Conservation (phyloP, 2,329 filamentous ascomycete species). For the Claviceps purpurea region DNA sequence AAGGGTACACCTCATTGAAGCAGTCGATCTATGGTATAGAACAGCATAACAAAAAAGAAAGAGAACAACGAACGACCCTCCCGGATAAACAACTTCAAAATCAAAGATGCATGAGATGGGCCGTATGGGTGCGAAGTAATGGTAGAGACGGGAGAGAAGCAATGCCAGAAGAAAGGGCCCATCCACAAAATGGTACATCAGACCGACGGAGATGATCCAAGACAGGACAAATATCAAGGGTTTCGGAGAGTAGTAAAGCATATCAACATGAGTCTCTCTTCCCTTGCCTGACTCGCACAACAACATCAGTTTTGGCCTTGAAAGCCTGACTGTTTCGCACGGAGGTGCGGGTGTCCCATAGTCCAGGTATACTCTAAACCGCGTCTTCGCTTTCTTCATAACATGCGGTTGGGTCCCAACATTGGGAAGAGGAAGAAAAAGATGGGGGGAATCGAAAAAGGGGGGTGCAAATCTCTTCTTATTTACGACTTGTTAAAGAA, state of each 20-base stretch:
- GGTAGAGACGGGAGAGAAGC: neutral
- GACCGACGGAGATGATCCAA: neutral
- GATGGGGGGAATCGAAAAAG: neutral
- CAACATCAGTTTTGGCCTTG: too few relatives aligned
- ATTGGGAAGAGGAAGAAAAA: too few relatives aligned
- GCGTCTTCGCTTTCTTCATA: too few relatives aligned
- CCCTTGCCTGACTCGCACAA: too few relatives aligned
- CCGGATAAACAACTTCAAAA: neutral
- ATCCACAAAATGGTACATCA: neutral
- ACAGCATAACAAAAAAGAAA: neutral
- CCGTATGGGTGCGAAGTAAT: neutral
- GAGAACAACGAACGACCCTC: neutral
- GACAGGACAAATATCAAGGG: neutral
- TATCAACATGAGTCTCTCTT: neutral
- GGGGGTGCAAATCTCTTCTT: neutral
- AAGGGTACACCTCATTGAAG: neutral
- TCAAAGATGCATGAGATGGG: too few relatives aligned
- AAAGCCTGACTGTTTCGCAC: too few relatives aligned
- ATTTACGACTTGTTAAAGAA: slow-evolving; percentile 52
- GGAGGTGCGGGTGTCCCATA: too few relatives aligned
- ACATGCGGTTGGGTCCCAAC: too few relatives aligned
- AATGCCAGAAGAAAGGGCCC: too few relatives aligned
- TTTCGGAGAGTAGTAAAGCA: neutral
- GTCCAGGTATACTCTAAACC: too few relatives aligned
- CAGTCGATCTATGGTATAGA: neutral